Evolutionary conservation across 192 early-diverging fungal species (phyloP), one percentile per base, ranked within the genome.

Genomic region (Neocallimastix lanati): DNA sequence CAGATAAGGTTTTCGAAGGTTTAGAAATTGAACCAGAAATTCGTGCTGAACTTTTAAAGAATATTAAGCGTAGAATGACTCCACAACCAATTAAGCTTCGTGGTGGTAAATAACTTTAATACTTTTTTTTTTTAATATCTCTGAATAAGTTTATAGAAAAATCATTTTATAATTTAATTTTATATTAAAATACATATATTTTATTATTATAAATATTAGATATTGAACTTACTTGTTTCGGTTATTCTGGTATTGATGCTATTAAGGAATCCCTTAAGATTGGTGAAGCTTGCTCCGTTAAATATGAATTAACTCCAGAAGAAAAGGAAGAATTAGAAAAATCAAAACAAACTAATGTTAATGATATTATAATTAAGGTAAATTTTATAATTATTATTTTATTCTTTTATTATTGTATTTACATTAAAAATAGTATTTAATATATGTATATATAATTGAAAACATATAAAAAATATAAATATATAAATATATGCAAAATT

Each of bases 1-100:
- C 94, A 2, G 93, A 94, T 28, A 86, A 89, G 80, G 92, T 98
- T 13, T 93, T 99, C 84, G 93, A 93, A 79, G 92, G 90, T 40
- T 83, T 97, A 67, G 86, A 88, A 13, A 88, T 98, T 82, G 81
- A 85, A 2, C 82, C 84, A 27, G 86, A 87, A 36, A 85, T 94
- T 35, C 84, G 83, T 58, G 88, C 90, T 18, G 95, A 97, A 84
- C 86, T 99, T 29, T 81, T 96, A 78, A 84, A 83, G 84, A 92
- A 93, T 84, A 96, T 99, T 80, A 89, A 89, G 77, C 93, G 94
- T 77, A 90, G 93, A n/a, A 85, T 99, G 86, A 96, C 95, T 40
- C 97, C 96, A 67, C 94, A 97, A 84, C 93, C 94, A 38, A 91
- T 95, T 83, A 99, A 98, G 86, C 94, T 99, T 77, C 94, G 96